phyloP scores from a whole-genome alignment of 257 asterid genomes.

The Lycium barbarum region DNA sequence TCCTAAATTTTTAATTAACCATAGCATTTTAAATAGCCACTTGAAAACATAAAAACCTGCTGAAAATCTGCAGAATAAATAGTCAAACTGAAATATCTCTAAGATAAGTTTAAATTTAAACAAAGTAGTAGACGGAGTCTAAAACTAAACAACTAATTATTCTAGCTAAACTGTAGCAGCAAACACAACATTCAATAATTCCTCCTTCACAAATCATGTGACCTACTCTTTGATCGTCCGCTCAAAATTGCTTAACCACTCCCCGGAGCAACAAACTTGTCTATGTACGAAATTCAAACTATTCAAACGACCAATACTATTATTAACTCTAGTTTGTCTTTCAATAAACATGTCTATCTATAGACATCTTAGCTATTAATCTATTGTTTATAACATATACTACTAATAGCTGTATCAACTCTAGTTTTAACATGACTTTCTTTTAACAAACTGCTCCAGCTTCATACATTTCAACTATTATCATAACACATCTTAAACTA shows the following conservation, averaged over 20 bases:
- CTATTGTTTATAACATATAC: slow-evolving; percentile 2
- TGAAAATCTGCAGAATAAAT: neutral
- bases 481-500: slow-evolving; percentile 15
- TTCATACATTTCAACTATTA: slow-evolving; percentile 5
- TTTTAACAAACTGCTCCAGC: slow-evolving; percentile 20
- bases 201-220: neutral
- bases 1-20: neutral
- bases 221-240: neutral
- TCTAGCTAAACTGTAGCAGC: neutral
- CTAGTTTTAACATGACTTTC: neutral
- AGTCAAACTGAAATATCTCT: neutral
- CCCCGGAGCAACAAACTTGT: neutral
- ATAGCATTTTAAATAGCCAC: neutral
- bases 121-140: neutral
- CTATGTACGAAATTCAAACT: neutral
- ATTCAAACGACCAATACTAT: neutral
- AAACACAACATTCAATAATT: neutral
- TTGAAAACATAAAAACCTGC: neutral
- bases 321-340: slow-evolving; percentile 22
- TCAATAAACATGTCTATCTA: neutral
- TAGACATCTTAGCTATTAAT: neutral
- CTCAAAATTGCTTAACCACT: slow-evolving; percentile 1
- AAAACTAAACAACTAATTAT: slow-evolving; percentile 5
- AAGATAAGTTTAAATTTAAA: neutral
- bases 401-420: neutral